phyloP scores from a whole-genome alignment of 176 grass and related monocot genomes.

The Triticum urartu region DNA sequence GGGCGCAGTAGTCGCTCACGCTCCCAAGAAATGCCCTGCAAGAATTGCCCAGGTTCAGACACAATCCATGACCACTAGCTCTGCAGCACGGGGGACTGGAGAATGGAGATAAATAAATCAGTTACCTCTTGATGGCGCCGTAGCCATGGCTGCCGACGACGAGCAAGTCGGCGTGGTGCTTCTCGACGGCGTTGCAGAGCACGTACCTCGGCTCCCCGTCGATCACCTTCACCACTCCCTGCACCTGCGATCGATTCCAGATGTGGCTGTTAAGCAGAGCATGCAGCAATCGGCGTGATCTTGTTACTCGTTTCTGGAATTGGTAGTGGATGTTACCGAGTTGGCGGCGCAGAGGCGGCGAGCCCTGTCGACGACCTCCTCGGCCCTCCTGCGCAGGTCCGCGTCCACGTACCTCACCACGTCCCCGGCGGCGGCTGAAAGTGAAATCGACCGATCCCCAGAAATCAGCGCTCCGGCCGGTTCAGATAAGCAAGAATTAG shows the following conservation, averaged over 20 bases:
- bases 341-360: conserved; percentile 40
- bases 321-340: conserved; percentile 15
- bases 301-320: neutral
- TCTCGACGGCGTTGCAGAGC: conserved; percentile 52
- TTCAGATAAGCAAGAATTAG: neutral
- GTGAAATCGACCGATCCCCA: neutral
- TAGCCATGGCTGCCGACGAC: conserved; percentile 66
- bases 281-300: neutral
- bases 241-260: conserved; percentile 25
- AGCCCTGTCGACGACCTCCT: conserved; percentile 4
- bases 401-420: conserved; percentile 47
- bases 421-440: conserved; percentile 35
- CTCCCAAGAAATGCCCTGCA: conserved; percentile 59
- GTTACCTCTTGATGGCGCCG: conserved; percentile 63
- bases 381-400: conserved; percentile 46
- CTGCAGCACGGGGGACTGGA: neutral
- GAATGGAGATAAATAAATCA: neutral
- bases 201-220: conserved; percentile 58
- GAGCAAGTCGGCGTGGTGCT: conserved; percentile 49
- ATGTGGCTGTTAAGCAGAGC: neutral
- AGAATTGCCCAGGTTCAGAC: neutral
- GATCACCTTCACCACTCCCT: conserved; percentile 46
- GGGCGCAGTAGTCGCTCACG: conserved; percentile 81
- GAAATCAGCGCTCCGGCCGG: neutral
- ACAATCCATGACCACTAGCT: neutral